Evolutionary conservation across 345 rosid species (phyloP), one percentile per base, ranked within the genome.

Genomic region (Diplotaxis tenuifolia): DNA sequence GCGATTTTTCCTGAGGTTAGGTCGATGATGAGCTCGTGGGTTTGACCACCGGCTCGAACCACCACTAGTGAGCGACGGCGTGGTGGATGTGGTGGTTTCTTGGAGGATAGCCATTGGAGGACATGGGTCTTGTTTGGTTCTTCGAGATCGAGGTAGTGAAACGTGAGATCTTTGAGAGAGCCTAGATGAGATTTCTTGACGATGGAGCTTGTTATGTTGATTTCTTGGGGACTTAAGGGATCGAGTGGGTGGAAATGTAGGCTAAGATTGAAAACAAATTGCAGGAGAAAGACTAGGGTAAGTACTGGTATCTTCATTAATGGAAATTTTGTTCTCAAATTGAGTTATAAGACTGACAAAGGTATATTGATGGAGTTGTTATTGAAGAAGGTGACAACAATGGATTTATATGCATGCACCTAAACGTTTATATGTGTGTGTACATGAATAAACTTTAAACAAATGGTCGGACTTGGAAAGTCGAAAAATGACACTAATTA

Each of bases 51-150:
- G 2, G 76, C 84, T 67, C 92, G 88, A 66, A 79, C 82, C 6
- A 89, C 85, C 18, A 84, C 88, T 67, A 76, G 68, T 31, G 94
- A 88, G 49, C 69, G 84, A 65, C 96, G 90, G 22, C 62, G 72
- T 68, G 77, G 80, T 28, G 70, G 62, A 4, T 42, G 21, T 15
- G 68, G 62, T 21, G 20, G 36, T 23, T 72, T 28, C 21, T 58
- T 62, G 18, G 20, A 45, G 14, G 47, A 59, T 59, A 85, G 72
- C 89, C 88, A 89, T 5, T 42, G 56, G 72, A 89, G 85, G 64
- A 89, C 87, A 14, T 80, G 81, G 11, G n/a, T 60, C 73, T 89
- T 92, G 15, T 85, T 84, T 18, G 96, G 97, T 67, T 89, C 97
- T 8, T 87, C 90, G 11, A 91, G 83, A 74, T 86, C 93, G 12